Base-by-base conservation (phyloP, 2,329 filamentous ascomycete species). In the Hawksworthiomyces lignivorus region DNA sequence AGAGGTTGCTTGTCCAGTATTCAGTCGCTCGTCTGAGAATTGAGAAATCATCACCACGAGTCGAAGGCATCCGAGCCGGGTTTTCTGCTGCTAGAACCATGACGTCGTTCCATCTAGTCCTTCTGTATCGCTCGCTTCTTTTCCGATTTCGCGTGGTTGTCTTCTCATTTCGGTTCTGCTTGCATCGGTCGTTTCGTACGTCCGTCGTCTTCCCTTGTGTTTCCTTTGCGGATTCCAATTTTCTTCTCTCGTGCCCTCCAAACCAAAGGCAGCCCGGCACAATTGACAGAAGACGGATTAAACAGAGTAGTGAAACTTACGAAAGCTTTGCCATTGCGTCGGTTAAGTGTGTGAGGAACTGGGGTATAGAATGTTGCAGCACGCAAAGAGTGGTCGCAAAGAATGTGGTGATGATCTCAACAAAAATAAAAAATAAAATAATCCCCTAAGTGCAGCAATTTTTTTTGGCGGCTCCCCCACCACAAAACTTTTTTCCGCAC, bases 291-390 rank as follows among this genome's bases (percentile, higher is more conserved):
- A 5, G 14, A 14, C 2, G 32, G 11, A 7, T 7, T 8, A 4
- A 19, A 15, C 4, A 9, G 18, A 45, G 38, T 26, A 37, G 42
- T 31, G 38, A 44, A 45, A 77, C 75, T 69, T 71, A 79, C 75
- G 73, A 77, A 55, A 72, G 59, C 68, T 79, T 79, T 65, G 74
- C 75, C 75, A 79, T 79, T 75, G 47, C 41, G 45, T 48, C 47
- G 46, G 39, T 42, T 44, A 31, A 33, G 28, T 36, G 19, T 43
- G 39, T 37, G 29, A 18, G 21, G 19, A 24, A 35, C n/a, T 12
- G 19, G 40, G 15, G 22, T 21, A 43, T 11, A 7, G 28, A 21
- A 12, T 6, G 38, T 22, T 37, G 34, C 9, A 34, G 27, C 21
- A 38, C 12, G 26, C n/a, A n/a, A 15, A 31, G 22, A 20, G 30